Evolutionary conservation across 179 eudicot species (phyloP).

Genomic region (Spinacia oleracea): DNA sequence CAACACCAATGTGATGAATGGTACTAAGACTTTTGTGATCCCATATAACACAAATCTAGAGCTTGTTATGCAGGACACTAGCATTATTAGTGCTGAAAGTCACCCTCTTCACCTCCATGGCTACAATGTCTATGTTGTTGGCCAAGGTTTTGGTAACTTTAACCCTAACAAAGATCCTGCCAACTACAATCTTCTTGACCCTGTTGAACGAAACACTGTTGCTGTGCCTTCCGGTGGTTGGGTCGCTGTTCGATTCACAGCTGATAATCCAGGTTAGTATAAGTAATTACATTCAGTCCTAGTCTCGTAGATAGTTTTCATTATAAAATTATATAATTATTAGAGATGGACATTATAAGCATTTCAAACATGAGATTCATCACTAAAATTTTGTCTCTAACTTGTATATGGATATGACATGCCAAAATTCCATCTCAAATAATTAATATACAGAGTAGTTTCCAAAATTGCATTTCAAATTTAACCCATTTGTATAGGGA

Average conservation of each 20-base stretch:
- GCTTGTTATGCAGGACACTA: slow-evolving; percentile 65
- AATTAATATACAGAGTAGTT: too few relatives aligned
- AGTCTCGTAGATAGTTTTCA: too few relatives aligned
- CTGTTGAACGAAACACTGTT: slow-evolving; percentile 57
- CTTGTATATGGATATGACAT: too few relatives aligned
- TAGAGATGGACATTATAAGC: too few relatives aligned
- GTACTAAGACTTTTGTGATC: slow-evolving; percentile 52
- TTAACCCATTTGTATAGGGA: too few relatives aligned
- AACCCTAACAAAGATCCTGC: slow-evolving; percentile 48
- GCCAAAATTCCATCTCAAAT: too few relatives aligned
- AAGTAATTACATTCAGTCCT: not conserved
- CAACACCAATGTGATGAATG: slow-evolving; percentile 50
- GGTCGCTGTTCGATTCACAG: slow-evolving; percentile 59
- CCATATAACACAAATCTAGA: slow-evolving; percentile 66
- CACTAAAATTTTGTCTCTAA: too few relatives aligned
- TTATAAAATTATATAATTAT: too few relatives aligned
- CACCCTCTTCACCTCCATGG: slow-evolving; percentile 75
- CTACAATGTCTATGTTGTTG: slow-evolving; percentile 49
- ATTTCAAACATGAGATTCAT: too few relatives aligned
- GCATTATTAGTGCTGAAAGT: slow-evolving; percentile 59
- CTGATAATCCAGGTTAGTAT: slow-evolving; percentile 61
- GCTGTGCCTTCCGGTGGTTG: slow-evolving; percentile 72
- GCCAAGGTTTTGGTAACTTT: slow-evolving; percentile 61
- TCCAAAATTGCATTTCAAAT: too few relatives aligned
- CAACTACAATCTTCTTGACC: slow-evolving; percentile 56